Evolutionary conservation across 2,329 filamentous ascomycete genomes (phyloP).

Genomic region (Microsporum canis): DNA sequence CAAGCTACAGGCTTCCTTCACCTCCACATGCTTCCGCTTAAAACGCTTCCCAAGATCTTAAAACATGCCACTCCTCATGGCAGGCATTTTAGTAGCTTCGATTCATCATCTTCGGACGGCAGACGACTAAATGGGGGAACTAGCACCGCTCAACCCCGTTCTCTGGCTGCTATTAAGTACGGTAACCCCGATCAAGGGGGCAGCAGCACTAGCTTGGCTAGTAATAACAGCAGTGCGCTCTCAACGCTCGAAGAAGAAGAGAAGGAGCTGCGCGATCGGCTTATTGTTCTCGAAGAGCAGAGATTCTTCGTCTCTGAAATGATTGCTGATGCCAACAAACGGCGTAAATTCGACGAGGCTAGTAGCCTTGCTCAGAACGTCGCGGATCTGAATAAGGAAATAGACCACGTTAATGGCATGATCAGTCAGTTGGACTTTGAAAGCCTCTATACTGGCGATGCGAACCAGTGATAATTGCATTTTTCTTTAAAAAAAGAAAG

Average conservation of each 20-base stretch:
- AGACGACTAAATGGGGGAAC: slow-evolving; percentile 15
- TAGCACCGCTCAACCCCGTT: slow-evolving; percentile 23
- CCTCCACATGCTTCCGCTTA: slow-evolving; percentile 80
- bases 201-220: slow-evolving; percentile 42
- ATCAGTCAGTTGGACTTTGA: slow-evolving; percentile 57
- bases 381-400: slow-evolving; percentile 71
- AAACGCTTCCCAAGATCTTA: slow-evolving; percentile 58
- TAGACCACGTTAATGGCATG: slow-evolving; percentile 54
- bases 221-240: slow-evolving; percentile 45
- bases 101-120: slow-evolving; percentile 15
- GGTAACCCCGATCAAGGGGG: slow-evolving; percentile 37
- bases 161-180: slow-evolving; percentile 50
- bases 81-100: slow-evolving; percentile 19
- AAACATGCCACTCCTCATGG: slow-evolving; percentile 48
- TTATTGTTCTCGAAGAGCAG: slow-evolving; percentile 84
- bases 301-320: slow-evolving; percentile 80
- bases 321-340: slow-evolving; percentile 64
- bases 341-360: slow-evolving; percentile 76
- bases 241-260: slow-evolving; percentile 70
- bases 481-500: not conserved
- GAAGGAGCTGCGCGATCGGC: slow-evolving; percentile 63
- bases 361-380: slow-evolving; percentile 65
- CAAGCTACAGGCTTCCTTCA: slow-evolving; percentile 76
- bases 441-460: slow-evolving; percentile 33
- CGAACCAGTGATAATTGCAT: not conserved